Conservation (phyloP, 75 land plant genomes). For the Chamaecyparis obtusa region DNA sequence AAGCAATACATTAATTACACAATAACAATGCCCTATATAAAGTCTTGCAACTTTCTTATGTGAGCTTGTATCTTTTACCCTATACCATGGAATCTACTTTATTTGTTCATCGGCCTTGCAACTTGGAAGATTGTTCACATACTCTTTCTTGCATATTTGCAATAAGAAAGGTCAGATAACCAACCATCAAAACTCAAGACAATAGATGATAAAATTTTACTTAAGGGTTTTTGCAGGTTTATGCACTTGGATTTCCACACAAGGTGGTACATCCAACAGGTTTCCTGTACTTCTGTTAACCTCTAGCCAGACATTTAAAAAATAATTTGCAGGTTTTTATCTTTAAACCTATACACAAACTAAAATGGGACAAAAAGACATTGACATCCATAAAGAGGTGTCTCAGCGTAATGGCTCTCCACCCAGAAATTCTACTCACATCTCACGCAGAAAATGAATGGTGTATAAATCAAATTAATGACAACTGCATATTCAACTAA, state of each 20-base stretch:
- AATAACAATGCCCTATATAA: not conserved
- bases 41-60: not conserved
- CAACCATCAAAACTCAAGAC: too few relatives aligned
- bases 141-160: not conserved
- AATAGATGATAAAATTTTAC: not conserved
- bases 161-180: not conserved
- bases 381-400: too few relatives aligned
- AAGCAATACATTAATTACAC: not conserved
- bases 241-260: not conserved
- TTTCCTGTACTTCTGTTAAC: not conserved
- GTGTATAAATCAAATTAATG: too few relatives aligned
- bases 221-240: not conserved
- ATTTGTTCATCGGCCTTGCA: not conserved
- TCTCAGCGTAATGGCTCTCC: too few relatives aligned
- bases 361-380: too few relatives aligned
- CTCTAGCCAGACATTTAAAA: not conserved
- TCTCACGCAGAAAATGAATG: too few relatives aligned
- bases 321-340: too few relatives aligned
- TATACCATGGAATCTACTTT: not conserved
- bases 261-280: not conserved
- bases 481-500: too few relatives aligned
- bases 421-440: too few relatives aligned
- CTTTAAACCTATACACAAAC: too few relatives aligned
- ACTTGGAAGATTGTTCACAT: not conserved
- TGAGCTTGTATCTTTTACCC: not conserved